Evolutionary conservation across 139 green algal species (phyloP), one percentile per base, ranked within the genome.

Genomic region (Auxenochlorella protothecoides): DNA sequence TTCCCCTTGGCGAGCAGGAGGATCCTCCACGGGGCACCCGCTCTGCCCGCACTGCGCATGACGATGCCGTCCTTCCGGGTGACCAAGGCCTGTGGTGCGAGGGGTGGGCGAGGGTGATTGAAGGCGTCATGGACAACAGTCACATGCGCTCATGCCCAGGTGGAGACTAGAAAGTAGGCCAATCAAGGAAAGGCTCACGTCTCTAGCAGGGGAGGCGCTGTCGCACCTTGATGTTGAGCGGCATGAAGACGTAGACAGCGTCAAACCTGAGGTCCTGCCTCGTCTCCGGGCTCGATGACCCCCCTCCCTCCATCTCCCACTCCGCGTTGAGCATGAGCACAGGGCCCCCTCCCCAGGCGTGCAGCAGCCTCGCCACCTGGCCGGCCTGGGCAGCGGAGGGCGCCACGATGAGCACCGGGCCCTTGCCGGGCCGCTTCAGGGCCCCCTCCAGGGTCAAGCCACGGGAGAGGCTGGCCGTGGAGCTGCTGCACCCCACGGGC

Each of bases 241-340:
- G 77, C 55, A 82, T 6, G 55, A 82, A 82, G 62, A 55, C 75
- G 73, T 82, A 82, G 15, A 77, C 63, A 10, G 72, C 55, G 15
- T 82, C 72, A 73, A 82, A 79, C 27, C 27, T 44, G 27, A 44
- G 27, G 27, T 44, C 27, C 27, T 44, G 27, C 27, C 27, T 44
- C 27, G 27, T 44, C 27, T 44, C 27, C 27, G 27, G 27, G 27
- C 27, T 44, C 27, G 1, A 44, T 44, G 27, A 44, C 27, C 27
- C 27, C 27, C 27, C 27, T 44, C 27, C 27, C 27, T 44, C 27
- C 27, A 44, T 44, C 27, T 44, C 27, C 27, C 27, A 44, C 27
- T 44, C 27, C 3, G 54, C 68, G 53, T 71, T 64, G 44, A 67
- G 44, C 15, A 79, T 76, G 5, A 55, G 55, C 7, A 53, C 62